Conservation (phyloP, 202 grass and related monocot species). For the Carex arenaria region DNA sequence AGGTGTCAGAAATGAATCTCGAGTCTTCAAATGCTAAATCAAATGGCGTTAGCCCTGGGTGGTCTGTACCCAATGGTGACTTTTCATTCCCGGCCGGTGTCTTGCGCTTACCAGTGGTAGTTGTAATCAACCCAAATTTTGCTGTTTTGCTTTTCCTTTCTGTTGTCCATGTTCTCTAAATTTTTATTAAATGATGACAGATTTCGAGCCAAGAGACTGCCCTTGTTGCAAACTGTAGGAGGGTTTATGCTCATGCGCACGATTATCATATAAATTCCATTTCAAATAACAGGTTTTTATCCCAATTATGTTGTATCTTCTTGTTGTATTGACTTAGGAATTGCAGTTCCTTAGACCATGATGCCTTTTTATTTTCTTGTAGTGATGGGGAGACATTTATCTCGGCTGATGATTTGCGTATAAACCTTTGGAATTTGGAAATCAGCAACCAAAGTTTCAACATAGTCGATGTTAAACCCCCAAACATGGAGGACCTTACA, state of each 20-base stretch:
- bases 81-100: conserved; percentile 30
- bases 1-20: conserved; percentile 77
- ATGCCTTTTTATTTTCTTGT: conserved; percentile 20
- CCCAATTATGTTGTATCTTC: conserved; percentile 1
- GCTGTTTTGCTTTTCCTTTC: conserved; percentile 9
- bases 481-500: conserved; percentile 92
- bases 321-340: background rate
- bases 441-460: conserved; percentile 91
- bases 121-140: conserved; percentile 48
- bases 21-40: conserved; percentile 41
- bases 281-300: conserved; percentile 82
- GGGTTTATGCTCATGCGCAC: conserved; percentile 86
- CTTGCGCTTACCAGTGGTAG: conserved; percentile 86
- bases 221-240: conserved; percentile 62
- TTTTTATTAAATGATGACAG: conserved; percentile 29
- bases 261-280: conserved; percentile 98
- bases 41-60: conserved; percentile 51
- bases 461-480: conserved; percentile 92
- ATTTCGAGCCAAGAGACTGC: conserved; percentile 78
- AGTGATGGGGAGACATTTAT: conserved; percentile 91
- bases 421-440: conserved; percentile 97
- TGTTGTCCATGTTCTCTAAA: conserved; percentile 13
- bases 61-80: conserved; percentile 50
- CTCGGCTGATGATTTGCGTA: conserved; percentile 89
- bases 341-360: background rate